Conservation (phyloP, 1,284 basidiomycete species). For the Trametes versicolor region DNA sequence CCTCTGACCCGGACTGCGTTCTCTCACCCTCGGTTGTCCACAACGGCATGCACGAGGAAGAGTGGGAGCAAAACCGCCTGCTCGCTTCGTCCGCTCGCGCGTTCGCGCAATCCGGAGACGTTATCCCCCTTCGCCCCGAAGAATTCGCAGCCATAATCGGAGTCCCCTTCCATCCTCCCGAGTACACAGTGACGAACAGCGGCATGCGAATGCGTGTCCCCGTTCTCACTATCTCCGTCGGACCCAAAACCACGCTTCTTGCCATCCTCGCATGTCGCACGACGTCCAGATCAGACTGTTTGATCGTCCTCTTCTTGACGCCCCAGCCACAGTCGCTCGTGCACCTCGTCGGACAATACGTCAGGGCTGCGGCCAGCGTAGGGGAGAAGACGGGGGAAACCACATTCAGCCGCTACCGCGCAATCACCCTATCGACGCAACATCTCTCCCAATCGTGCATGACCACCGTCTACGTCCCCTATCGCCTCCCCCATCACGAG, state of each 20-base stretch:
- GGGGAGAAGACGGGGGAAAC: not conserved
- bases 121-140: not conserved
- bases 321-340: conserved; percentile 1
- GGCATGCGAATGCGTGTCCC: conserved; percentile 12
- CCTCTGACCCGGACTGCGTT: not conserved
- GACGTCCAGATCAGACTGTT: not conserved
- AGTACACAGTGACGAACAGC: conserved; percentile 7
- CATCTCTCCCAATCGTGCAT: not conserved
- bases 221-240: not conserved
- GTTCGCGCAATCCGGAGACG: not conserved
- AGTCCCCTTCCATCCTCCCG: conserved; percentile 2
- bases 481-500: not conserved
- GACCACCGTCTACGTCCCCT: conserved; percentile 4
- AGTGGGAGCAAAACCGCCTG: conserved; percentile 7
- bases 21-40: not conserved
- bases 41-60: not conserved
- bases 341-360: conserved; percentile 2
- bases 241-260: not conserved
- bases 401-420: conserved; percentile 3
- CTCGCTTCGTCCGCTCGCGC: conserved; percentile 4
- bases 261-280: conserved; percentile 4
- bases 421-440: not conserved
- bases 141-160: conserved; percentile 8
- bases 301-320: conserved; percentile 4
- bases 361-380: not conserved